Evolutionary conservation across 352 stramenopile species (phyloP).

Genomic region (Globisporangium canariense): DNA sequence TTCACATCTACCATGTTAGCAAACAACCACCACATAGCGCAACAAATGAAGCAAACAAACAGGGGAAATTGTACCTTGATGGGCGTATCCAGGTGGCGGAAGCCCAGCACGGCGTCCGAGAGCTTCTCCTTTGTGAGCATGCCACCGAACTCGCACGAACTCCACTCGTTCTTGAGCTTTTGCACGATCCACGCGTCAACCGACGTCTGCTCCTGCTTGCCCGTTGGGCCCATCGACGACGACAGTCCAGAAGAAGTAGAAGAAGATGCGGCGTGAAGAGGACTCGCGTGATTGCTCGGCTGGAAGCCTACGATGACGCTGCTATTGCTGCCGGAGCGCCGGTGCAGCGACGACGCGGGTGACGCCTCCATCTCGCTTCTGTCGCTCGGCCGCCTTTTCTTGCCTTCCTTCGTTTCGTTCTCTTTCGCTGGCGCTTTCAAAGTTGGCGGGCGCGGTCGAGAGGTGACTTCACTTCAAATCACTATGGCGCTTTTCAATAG

Average conservation of each 20-base stretch:
- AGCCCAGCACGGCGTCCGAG: constrained; percentile 51
- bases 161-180: constrained; percentile 77
- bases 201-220: constrained; percentile 20
- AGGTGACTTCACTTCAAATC: too few relatives aligned
- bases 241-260: neutral
- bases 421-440: neutral
- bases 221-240: neutral
- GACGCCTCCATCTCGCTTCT: neutral
- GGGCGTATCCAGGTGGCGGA: constrained; percentile 55
- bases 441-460: too few relatives aligned
- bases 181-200: constrained; percentile 72
- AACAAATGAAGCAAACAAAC: neutral
- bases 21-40: neutral
- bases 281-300: neutral
- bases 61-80: constrained; percentile 44
- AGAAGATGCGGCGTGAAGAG: neutral
- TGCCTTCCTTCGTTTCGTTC: neutral
- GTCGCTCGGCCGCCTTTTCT: too few relatives aligned
- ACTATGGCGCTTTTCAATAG: constrained; percentile 11
- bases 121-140: constrained; percentile 62
- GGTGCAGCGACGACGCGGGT: neutral
- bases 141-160: constrained; percentile 57
- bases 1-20: neutral
- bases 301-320: neutral
- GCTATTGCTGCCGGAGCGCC: neutral